A percentile compares a stretch with the other conserved stretches of the same genome.
Conservation (phyloP, 2,329 filamentous ascomycete genomes). For the Stenocarpella maydis region DNA sequence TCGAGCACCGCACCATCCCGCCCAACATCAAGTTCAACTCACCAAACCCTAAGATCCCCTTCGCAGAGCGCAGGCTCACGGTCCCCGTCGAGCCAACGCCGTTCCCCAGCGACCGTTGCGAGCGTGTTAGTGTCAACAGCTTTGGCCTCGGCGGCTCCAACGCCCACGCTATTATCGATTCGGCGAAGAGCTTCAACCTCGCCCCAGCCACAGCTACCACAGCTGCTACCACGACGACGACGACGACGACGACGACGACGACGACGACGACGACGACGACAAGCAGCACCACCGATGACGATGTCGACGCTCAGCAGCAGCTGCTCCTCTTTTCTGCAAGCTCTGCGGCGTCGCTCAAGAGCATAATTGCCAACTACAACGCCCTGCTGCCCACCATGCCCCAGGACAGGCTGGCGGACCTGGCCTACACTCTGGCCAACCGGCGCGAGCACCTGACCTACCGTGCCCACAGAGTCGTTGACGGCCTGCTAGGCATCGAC, state of each 20-base stretch:
- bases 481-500: not conserved
- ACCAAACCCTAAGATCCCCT: slow-evolving; percentile 44
- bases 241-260: not conserved
- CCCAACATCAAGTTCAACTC: slow-evolving; percentile 49
- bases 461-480: too few species aligned
- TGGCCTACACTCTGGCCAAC: too few species aligned
- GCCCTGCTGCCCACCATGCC: too few species aligned
- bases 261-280: too few species aligned
- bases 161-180: slow-evolving; percentile 41
- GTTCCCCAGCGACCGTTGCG: slow-evolving; percentile 43
- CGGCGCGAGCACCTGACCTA: too few species aligned
- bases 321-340: too few species aligned
- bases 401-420: too few species aligned
- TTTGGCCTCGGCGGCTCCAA: slow-evolving; percentile 50
- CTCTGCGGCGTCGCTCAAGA: too few species aligned
- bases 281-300: too few species aligned
- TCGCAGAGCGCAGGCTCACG: slow-evolving; percentile 40
- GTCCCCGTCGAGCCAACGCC: slow-evolving; percentile 43
- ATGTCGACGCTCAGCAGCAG: too few species aligned
- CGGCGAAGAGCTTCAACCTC: not conserved
- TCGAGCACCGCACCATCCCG: slow-evolving; percentile 51
- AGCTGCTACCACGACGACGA: not conserved
- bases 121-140: slow-evolving; percentile 43
- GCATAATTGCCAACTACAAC: too few species aligned
- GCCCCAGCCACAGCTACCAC: not conserved